Conservation (phyloP, 164 flowering plant genomes). For the Cinnamomum chago region DNA sequence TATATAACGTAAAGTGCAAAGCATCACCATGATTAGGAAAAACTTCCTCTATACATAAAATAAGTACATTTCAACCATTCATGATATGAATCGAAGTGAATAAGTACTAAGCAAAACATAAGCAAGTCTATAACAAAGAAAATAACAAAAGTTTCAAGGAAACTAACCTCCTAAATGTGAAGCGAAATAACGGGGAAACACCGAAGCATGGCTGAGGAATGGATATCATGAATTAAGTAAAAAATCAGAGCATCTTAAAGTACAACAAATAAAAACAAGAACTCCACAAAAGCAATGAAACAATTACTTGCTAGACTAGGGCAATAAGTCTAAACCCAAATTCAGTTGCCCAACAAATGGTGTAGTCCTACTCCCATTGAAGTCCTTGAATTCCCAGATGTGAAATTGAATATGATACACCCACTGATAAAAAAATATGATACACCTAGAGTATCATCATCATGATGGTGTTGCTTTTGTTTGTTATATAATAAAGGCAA, state of each 20-base stretch:
- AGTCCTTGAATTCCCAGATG: too few relatives aligned
- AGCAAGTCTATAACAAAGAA: background rate
- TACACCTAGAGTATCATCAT: too few relatives aligned
- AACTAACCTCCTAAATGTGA: conserved; percentile 34
- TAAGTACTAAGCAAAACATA: background rate
- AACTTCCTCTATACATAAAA: background rate
- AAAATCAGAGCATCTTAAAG: background rate
- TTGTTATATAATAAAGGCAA: too few relatives aligned
- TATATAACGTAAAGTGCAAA: too few relatives aligned
- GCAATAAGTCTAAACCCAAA: background rate
- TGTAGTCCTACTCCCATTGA: too few relatives aligned
- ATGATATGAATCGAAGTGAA: background rate
- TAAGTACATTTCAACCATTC: too few relatives aligned
- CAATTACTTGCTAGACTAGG: background rate
- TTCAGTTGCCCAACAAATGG: background rate
- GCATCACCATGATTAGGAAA: background rate
- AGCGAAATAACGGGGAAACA: conserved; percentile 25
- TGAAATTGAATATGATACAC: too few relatives aligned
- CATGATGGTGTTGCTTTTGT: too few relatives aligned
- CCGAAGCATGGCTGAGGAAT: conserved; percentile 30
- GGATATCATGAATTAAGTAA: background rate
- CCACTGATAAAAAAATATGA: too few relatives aligned
- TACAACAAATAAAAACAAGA: background rate
- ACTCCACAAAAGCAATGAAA: background rate
- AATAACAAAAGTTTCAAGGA: background rate